phyloP scores from a whole-genome alignment of 306 rosid species.

The Carpinus viminea region DNA sequence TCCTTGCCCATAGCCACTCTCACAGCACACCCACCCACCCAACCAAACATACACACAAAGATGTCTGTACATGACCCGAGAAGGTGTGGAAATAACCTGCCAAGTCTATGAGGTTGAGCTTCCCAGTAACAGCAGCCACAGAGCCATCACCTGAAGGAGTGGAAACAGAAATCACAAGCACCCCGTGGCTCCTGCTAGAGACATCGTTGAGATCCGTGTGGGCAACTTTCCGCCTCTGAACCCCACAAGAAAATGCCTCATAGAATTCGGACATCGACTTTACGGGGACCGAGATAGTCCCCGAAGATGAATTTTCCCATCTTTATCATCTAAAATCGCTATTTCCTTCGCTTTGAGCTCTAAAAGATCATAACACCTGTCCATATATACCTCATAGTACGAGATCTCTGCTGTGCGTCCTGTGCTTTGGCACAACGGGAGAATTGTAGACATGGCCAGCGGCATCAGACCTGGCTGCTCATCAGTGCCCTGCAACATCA shows the following conservation, averaged over 20 bases:
- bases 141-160: slow-evolving; percentile 41
- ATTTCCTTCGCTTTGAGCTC: slow-evolving; percentile 76
- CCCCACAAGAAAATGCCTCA: slow-evolving; percentile 57
- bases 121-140: slow-evolving; percentile 49
- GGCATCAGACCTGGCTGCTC: slow-evolving; percentile 79
- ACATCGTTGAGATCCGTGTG: slow-evolving; percentile 89
- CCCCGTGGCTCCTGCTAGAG: slow-evolving; percentile 95
- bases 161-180: slow-evolving; percentile 76
- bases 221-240: slow-evolving; percentile 77
- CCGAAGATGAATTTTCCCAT: slow-evolving; percentile 79
- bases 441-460: slow-evolving; percentile 64
- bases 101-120: slow-evolving; percentile 92
- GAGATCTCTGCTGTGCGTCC: slow-evolving; percentile 68
- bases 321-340: slow-evolving; percentile 75
- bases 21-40: not conserved
- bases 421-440: slow-evolving; percentile 57
- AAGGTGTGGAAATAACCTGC: slow-evolving; percentile 61
- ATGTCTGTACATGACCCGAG: not conserved
- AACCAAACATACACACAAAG: not conserved
- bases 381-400: slow-evolving; percentile 88
- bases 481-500: slow-evolving; percentile 68
- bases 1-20: too few species aligned
- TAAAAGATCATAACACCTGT: slow-evolving; percentile 86
- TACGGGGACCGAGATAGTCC: slow-evolving; percentile 72
- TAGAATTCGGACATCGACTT: slow-evolving; percentile 63